Evolutionary conservation across 805 yeast genomes (phyloP).

Genomic region (Schwanniomyces yamadae): DNA sequence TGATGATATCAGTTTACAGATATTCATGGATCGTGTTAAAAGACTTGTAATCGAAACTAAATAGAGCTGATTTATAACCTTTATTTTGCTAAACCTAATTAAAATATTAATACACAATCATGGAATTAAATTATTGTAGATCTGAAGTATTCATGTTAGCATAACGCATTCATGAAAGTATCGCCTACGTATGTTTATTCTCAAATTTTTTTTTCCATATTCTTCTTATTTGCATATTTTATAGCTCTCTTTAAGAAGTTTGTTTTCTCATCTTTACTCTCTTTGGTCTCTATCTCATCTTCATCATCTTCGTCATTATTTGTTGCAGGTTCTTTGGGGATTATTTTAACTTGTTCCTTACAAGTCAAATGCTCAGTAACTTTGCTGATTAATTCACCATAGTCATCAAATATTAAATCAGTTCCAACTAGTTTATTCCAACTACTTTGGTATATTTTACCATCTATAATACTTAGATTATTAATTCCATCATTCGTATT

Average conservation of each 20-base stretch:
- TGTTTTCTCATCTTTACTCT: constrained; percentile 12
- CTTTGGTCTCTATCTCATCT: constrained; percentile 11
- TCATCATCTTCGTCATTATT: constrained; percentile 13
- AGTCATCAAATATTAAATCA: constrained; percentile 47
- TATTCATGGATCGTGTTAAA: constrained; percentile 55
- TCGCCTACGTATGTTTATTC: too few relatives aligned
- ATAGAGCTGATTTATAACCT: constrained; percentile 4
- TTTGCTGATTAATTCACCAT: constrained; percentile 40
- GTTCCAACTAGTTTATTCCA: constrained; percentile 84
- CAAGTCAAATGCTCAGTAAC: constrained; percentile 40
- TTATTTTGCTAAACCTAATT: too few relatives aligned
- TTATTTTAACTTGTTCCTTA: constrained; percentile 25
- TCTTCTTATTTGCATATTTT: constrained; percentile 8
- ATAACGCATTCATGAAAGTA: not conserved
- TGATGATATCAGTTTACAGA: constrained; percentile 59
- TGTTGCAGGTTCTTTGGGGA: constrained; percentile 18
- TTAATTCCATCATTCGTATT: constrained; percentile 17
- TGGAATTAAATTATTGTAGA: not conserved
- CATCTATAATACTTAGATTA: constrained; percentile 36
- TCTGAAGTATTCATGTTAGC: not conserved
- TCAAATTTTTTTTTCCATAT: not conserved
- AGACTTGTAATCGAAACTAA: constrained; percentile 26
- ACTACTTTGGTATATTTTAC: constrained; percentile 62
- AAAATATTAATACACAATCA: not conserved
- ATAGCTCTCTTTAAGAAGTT: constrained; percentile 23